Percentiles rank a stretch among this genome's conserved stretches.
phyloP scores from a whole-genome alignment of 345 rosid genomes.

The Kandelia obovata region DNA sequence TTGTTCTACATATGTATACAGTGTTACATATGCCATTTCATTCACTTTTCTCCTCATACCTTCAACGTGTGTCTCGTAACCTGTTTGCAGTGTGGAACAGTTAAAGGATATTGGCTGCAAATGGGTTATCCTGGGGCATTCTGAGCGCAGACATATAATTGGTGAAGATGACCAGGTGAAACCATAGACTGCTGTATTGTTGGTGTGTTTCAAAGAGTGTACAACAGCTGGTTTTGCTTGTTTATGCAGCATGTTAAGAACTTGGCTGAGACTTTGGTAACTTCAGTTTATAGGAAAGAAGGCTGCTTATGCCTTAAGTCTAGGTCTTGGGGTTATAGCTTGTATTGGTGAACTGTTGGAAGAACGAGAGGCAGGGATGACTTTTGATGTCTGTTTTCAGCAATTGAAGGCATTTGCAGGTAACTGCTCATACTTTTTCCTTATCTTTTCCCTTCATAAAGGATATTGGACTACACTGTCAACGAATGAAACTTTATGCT shows the following conservation, averaged over 20 bases:
- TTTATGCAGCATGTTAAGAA: not conserved
- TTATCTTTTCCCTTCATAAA: not conserved
- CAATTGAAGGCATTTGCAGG: conserved; percentile 90
- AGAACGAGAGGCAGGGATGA: conserved; percentile 93
- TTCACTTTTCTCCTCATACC: conserved; percentile 3
- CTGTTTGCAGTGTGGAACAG: conserved; percentile 72
- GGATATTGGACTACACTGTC: not conserved
- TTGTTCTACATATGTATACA: not conserved
- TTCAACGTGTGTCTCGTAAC: conserved; percentile 1
- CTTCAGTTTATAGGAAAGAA: conserved; percentile 93
- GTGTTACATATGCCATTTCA: not conserved
- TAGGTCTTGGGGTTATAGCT: conserved; percentile 89
- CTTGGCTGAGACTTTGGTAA: conserved; percentile 17
- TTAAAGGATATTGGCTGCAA: conserved; percentile 87
- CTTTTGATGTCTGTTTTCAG: conserved; percentile 88
- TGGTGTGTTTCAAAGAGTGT: too few relatives aligned
- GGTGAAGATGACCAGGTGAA: conserved; percentile 90
- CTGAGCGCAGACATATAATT: conserved; percentile 85
- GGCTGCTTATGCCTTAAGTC: conserved; percentile 80
- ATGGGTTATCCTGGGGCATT: conserved; percentile 98
- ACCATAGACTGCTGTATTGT: not conserved
- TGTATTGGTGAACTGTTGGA: conserved; percentile 84
- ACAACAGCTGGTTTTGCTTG: not conserved
- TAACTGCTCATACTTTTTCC: conserved; percentile 16
- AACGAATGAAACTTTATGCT: conserved; percentile 6